Evolutionary conservation across 1,284 basidiomycete species (phyloP), one percentile per base, ranked within the genome.

Genomic region (Cryptococcus maquisensis): DNA sequence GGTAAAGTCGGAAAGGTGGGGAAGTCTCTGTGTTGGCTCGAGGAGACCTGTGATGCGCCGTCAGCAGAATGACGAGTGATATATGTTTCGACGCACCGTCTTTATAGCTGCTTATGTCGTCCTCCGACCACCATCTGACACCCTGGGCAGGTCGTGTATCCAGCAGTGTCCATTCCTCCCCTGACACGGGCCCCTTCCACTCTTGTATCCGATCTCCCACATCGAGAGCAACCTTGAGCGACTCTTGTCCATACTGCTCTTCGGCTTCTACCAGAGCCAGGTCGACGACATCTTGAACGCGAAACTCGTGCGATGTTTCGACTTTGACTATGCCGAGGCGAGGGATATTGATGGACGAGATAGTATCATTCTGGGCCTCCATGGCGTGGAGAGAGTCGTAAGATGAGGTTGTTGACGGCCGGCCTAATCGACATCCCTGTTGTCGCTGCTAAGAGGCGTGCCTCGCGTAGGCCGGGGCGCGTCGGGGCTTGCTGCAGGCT

Each of bases 71-170:
- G 18, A 18, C 8, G 0, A 21, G 39, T 8, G 9, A 6, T 40
- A n/a, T 18, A 6, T n/a, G 40, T 18, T 13, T 23, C 18, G 40
- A 57, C 51, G 53, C 23, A 50, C 66, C 48, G 48, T 59, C 59
- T 21, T n/a, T 7, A 43, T 54, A 65, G 4, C 20, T 24, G 4
- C 41, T 20, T 2, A 68, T 49, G 21, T 66, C 63, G 3, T 52
- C 57, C 36, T 66, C 61, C 12, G 56, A 55, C 66, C 66, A 68
- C 66, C 66, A 66, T 46, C 41, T 59, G 2, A 56, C 60, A n/a
- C 57, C 47, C 23, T 55, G 55, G 3, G 45, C 13, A 3, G 37
- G 20, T 38, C 55, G 51, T 12, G 37, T 54, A 26, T 57, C 61
- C 35, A 59, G 38, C 42, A 64, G 39, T 3, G 36, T 57, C 65